These are phyloP conservation scores for Podaxis carcinomalis DNA, from an alignment of 768 basidiomycete species.

Conservation along the genomic window DNA sequence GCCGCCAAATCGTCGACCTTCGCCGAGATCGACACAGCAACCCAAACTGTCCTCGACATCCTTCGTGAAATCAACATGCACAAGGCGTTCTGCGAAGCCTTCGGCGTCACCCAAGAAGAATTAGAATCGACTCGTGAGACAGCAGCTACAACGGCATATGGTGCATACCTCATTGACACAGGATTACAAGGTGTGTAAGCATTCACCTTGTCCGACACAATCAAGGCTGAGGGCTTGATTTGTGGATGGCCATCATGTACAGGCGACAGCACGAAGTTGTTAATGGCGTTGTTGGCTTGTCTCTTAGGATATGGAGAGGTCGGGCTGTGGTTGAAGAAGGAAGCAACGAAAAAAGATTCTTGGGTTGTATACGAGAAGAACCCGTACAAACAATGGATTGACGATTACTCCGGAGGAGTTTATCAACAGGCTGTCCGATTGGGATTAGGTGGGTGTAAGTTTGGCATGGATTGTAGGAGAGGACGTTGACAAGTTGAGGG, in stretches of 20 bases:
- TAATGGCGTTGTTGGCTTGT: constrained; percentile 84
- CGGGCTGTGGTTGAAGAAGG: constrained; percentile 73
- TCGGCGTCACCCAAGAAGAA: constrained; percentile 60
- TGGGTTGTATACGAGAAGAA: constrained; percentile 66
- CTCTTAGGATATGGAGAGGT: constrained; percentile 92
- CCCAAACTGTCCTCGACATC: constrained; percentile 59
- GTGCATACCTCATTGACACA: constrained; percentile 77
- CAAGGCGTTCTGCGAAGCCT: constrained; percentile 62
- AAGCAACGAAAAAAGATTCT: constrained; percentile 38
- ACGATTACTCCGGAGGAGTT: constrained; percentile 69
- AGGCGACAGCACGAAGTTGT: constrained; percentile 68
- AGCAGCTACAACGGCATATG: constrained; percentile 77
- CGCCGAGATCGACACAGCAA: constrained; percentile 55
- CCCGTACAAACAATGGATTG: constrained; percentile 71
- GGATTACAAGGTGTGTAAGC: constrained; percentile 58
- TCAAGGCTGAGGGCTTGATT: neutral
- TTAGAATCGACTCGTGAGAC: constrained; percentile 63
- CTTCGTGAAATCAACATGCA: constrained; percentile 72
- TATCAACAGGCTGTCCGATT: constrained; percentile 71
- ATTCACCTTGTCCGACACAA: too few species aligned
- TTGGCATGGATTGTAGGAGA: neutral
- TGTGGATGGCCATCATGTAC: neutral
- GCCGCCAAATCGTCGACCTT: constrained; percentile 74
- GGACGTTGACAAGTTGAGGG: neutral
- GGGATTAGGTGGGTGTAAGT: constrained; percentile 59